Conservation (phyloP, 306 rosid species). For the Sicyos baderoa region DNA sequence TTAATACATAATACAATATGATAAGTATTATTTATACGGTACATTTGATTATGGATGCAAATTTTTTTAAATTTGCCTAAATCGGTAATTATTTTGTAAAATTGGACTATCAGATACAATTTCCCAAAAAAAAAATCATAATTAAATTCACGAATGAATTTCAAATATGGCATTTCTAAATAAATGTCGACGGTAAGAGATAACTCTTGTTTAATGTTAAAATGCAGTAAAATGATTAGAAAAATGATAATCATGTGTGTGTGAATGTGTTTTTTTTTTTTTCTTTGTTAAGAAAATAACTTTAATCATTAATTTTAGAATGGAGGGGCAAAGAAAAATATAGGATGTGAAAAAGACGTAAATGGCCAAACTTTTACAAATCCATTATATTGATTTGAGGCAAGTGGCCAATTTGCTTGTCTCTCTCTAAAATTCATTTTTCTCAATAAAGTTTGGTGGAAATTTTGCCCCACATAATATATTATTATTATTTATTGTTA, state of each 20-base stretch:
- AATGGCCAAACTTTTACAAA: not conserved
- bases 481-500: not conserved
- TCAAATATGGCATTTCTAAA: too few species aligned
- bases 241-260: not conserved
- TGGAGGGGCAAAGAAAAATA: not conserved
- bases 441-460: conserved; percentile 7
- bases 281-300: too few species aligned
- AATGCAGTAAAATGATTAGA: not conserved
- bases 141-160: too few species aligned
- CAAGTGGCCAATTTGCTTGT: conserved; percentile 2
- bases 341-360: not conserved
- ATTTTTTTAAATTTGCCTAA: too few species aligned
- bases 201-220: too few species aligned
- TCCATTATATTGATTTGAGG: not conserved
- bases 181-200: too few species aligned
- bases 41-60: too few species aligned
- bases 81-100: too few species aligned
- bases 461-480: not conserved
- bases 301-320: not conserved
- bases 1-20: too few species aligned
- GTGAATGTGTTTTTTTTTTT: not conserved
- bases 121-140: too few species aligned
- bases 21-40: too few species aligned
- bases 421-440: not conserved
- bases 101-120: too few species aligned